phyloP scores from a whole-genome alignment of 768 basidiomycete species.

The Baorangia bicolor region DNA sequence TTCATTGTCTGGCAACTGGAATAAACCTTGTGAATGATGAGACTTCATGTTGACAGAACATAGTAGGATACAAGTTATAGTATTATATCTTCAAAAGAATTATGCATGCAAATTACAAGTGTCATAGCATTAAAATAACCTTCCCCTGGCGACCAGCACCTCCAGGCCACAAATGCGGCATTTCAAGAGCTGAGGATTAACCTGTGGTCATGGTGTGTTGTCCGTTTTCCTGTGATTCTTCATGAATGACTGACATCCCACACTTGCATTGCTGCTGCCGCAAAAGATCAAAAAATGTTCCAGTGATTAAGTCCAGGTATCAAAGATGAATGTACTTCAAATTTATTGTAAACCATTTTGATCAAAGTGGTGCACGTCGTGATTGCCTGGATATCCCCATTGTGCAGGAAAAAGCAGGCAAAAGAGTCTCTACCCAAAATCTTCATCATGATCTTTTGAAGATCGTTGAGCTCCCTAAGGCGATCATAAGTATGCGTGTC shows the following conservation, averaged over 20 bases:
- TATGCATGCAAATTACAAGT: background rate
- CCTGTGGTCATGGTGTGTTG: background rate
- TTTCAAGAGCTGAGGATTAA: background rate
- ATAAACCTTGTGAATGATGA: background rate
- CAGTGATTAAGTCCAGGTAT: no score
- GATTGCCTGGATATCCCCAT: conserved; percentile 8
- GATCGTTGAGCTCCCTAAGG: conserved; percentile 6
- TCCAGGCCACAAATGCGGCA: background rate
- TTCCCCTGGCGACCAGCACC: conserved; percentile 1
- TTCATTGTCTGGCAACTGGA: background rate
- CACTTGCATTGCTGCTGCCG: conserved; percentile 11
- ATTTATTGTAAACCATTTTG: conserved; percentile 2
- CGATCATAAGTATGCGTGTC: background rate
- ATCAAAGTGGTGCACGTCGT: conserved; percentile 10
- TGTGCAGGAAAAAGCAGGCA: conserved; percentile 9
- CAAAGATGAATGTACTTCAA: background rate
- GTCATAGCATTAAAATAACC: background rate
- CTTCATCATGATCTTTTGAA: conserved; percentile 5
- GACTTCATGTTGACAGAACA: background rate
- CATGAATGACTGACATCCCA: background rate
- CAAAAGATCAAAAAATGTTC: background rate
- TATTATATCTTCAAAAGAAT: background rate
- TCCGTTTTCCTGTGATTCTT: background rate
- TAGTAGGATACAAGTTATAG: background rate
- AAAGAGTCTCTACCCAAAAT: background rate